Base-by-base conservation (phyloP, 2,329 filamentous ascomycete genomes). In the Colletotrichum magnum region DNA sequence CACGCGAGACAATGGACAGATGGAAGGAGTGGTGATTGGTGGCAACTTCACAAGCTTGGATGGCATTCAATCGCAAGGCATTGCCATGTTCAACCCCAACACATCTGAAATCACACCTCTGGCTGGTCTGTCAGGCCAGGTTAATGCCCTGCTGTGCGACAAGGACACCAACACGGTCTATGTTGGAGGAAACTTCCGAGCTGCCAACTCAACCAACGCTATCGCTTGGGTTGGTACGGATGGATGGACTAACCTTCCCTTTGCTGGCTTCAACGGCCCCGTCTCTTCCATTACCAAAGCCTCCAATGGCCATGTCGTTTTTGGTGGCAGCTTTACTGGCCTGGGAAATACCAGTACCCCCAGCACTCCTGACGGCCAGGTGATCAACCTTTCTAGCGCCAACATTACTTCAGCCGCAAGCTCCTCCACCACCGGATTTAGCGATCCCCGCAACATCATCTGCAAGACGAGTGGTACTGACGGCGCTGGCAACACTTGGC, bases 31-130 rank as follows among this genome's bases (percentile, higher is more conserved):
- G 32, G 88, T 98, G 56, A 88, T 99, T 16, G 96, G 93, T 64
- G 96, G 96, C 56, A 98, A 98, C 83, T 99, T 99, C 78, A 98
- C 96, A 39, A 97, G 94, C 79, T 83, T 99, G 71, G 93, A 91
- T 68, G 90, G 90, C 68, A 87, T 92, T 65, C 84, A 93, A 76
- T 94, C 94, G 2, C 90, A 90, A 61, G 93, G 93, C 52, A 89
- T 97, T 65, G 96, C 95, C 26, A 79, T 97, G 54, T 94, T 95
- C 82, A 89, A 98, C 78, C 89, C 93, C 4, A 88, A 89, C 72
- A 92, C 90, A 5, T 89, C 89, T 52, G 80, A 87, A 45, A 86
- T 98, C 58, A 92, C 89, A 2, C 87, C 94, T n/a, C 81, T 98
- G 47, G 81, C 89, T n/a, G 95, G 95, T 53, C 85, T 99, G 21